Evolutionary conservation across 345 rosid genomes (phyloP), one percentile per base, ranked within the genome.

Genomic region (Euphorbia lathyris): DNA sequence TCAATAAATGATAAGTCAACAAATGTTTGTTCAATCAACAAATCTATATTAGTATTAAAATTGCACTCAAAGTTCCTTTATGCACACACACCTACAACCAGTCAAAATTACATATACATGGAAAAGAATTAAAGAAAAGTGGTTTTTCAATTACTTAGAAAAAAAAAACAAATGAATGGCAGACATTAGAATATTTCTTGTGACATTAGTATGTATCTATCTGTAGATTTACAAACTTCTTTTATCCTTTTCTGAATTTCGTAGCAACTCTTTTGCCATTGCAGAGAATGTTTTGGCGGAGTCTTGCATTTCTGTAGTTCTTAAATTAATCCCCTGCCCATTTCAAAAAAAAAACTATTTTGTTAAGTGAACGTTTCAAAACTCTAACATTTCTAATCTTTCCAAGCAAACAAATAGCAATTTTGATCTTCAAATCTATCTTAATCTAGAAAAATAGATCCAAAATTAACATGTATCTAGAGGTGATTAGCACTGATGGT

Each of bases 241-340:
- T 76, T 72, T 89, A 48, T 86, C 88, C 65, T 86, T 81, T 70
- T 91, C 98, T n/a, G 85, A 84, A 43, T 83, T 81, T 73, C 80
- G 78, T 60, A 88, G 82, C 71, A 90, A 29, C 51, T 94, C 95
- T 71, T 81, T 88, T 25, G 97, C 98, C 77, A 87, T 88, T 0
- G 95, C 83, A 20, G 98, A 90, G 86, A 94, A 94, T 50, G 98
- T 91, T 72, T 60, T 86, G 7, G 98, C 98, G 10, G 85, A 83
- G 64, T 86, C 90, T 81, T 89, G 87, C 97, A 91, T 91, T 73
- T 87, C 90, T 20, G 93, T 75, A 20, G 96, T 72, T 73, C 58
- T 94, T 81, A 81, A 34, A 81, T 77, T 87, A 65, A 94, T 94
- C 17, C 96, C 98, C 97, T 89, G 83, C 70, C 63, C 17, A 53